A percentile compares a stretch with the other conserved stretches of the same genome.
Evolutionary conservation across 169 alveolate species (phyloP).

Genomic region (Eimeria sp.): DNA sequence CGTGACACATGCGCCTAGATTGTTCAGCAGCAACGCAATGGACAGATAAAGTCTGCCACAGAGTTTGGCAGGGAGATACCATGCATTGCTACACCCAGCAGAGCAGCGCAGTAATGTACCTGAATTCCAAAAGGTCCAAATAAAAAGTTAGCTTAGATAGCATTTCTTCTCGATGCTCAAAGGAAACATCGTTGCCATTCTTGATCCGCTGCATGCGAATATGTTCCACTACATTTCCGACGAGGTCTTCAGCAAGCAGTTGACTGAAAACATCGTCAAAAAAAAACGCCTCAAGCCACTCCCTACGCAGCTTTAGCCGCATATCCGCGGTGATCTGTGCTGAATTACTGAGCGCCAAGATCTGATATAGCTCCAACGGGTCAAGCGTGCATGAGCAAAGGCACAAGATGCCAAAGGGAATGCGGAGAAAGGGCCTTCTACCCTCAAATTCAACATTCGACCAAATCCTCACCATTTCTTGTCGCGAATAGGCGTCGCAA

Average conservation of each 20-base stretch:
- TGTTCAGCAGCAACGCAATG: neutral
- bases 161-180: conserved; percentile 79
- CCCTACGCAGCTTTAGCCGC: neutral
- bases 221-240: conserved; percentile 76
- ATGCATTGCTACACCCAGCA: neutral
- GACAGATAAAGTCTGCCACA: neutral
- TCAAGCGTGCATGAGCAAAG: neutral
- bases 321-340: neutral
- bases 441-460: neutral
- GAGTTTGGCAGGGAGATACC: neutral
- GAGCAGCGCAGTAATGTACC: conserved; percentile 1
- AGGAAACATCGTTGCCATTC: conserved; percentile 78
- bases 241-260: conserved; percentile 72
- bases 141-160: conserved; percentile 56
- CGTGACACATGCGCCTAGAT: neutral
- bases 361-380: neutral
- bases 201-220: conserved; percentile 82
- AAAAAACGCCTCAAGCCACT: neutral
- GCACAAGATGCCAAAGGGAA: neutral
- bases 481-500: conserved; percentile 79
- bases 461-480: conserved; percentile 35
- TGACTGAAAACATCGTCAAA: conserved; percentile 24
- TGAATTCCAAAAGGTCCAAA: conserved; percentile 74
- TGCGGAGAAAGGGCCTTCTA: neutral
- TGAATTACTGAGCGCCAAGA: neutral